Percentiles rank a stretch among this genome's conserved stretches.
Conservation (phyloP, 768 basidiomycete genomes). For the Gloeostereum incarnatum region DNA sequence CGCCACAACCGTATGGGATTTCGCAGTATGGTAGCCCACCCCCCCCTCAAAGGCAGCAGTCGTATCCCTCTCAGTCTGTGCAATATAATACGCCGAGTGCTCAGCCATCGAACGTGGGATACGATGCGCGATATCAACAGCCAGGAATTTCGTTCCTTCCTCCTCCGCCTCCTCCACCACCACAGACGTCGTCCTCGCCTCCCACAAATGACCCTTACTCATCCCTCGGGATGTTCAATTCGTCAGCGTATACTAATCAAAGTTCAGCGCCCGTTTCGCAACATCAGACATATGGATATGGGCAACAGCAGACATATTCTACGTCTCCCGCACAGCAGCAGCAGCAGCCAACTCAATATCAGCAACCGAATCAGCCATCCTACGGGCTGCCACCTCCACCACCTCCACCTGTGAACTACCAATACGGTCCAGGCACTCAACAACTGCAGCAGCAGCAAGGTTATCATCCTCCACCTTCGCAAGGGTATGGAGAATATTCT, state of each 20-base stretch:
- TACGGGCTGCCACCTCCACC: conserved; percentile 16
- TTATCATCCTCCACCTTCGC: conserved; percentile 19
- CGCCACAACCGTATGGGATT: conserved; percentile 1
- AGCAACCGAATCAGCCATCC: conserved; percentile 12
- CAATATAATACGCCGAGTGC: conserved; percentile 8
- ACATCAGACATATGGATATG: conserved; percentile 1
- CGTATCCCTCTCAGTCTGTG: conserved; percentile 8
- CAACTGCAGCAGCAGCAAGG: conserved; percentile 16
- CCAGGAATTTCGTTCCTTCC: conserved; percentile 8
- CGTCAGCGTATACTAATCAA: conserved; percentile 1
- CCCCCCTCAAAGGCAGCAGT: conserved; percentile 2
- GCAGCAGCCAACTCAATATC: conserved; percentile 10
- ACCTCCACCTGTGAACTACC: conserved; percentile 16
- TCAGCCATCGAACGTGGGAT: neutral
- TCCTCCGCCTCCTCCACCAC: conserved; percentile 13
- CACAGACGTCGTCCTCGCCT: conserved; percentile 12
- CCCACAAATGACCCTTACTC: conserved; percentile 26
- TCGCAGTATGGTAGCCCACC: neutral
- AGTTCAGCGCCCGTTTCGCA: conserved; percentile 6
- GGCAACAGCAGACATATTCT: conserved; percentile 1
- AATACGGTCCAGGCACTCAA: conserved; percentile 12
- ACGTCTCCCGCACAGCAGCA: conserved; percentile 8
- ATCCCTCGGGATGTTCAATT: conserved; percentile 16
- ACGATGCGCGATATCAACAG: conserved; percentile 3
- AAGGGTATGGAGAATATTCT: conserved; percentile 17